Evolutionary conservation across 495 filamentous ascomycete species (phyloP).

Genomic region (Daldinia vernicosa): DNA sequence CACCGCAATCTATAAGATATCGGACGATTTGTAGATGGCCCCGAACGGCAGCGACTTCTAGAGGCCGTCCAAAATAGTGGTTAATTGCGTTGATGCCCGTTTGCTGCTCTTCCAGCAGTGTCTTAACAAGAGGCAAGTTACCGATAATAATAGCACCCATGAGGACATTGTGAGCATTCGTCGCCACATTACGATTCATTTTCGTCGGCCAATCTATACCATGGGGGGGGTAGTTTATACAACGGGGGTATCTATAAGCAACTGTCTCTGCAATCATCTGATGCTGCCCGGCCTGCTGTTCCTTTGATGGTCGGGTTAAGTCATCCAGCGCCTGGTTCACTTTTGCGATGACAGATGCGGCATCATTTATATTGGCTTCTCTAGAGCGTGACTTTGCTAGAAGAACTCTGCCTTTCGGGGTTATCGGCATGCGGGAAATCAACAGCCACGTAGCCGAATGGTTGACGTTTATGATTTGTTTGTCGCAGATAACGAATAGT

Average conservation of each 20-base stretch:
- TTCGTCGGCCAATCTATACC: no score
- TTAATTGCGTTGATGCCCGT: not conserved
- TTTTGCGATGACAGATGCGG: not conserved
- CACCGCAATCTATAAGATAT: constrained; percentile 8
- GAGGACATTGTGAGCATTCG: constrained; percentile 3
- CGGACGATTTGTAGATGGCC: constrained; percentile 14
- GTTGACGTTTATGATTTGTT: constrained; percentile 11
- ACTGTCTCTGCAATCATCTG: constrained; percentile 12
- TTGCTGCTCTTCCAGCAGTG: not conserved
- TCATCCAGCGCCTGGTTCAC: constrained; percentile 14
- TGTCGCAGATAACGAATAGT: constrained; percentile 14
- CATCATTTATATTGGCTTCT: not conserved
- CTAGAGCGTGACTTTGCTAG: constrained; percentile 3
- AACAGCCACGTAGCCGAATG: not conserved
- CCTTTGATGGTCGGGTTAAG: constrained; percentile 2
- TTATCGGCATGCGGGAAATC: not conserved
- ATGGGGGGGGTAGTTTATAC: no score
- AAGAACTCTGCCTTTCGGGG: constrained; percentile 7
- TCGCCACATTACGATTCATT: no score
- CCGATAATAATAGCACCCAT: constrained; percentile 19
- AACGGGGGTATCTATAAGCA: not conserved
- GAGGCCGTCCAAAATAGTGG: constrained; percentile 10
- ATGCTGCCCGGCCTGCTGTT: constrained; percentile 6
- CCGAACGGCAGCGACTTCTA: constrained; percentile 9
- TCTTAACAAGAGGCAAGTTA: constrained; percentile 9